Conservation (phyloP, 2,329 filamentous ascomycete species). For the Stachybotrys chlorohalonatus region DNA sequence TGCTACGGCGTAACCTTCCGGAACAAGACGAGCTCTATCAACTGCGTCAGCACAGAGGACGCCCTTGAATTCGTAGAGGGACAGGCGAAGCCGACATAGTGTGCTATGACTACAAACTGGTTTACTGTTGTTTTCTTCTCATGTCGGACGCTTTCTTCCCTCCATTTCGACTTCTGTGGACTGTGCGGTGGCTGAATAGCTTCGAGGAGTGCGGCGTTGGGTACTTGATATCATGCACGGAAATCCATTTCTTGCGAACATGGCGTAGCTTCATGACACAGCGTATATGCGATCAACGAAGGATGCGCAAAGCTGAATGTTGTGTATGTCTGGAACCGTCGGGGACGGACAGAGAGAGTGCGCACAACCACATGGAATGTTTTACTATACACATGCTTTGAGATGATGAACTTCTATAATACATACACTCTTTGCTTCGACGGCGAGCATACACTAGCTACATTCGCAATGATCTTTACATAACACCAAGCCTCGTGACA, state of each 20-base stretch:
- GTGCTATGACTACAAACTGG: not conserved
- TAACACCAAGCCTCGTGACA: not conserved
- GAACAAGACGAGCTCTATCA: slow-evolving; percentile 90
- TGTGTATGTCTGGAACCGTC: no score
- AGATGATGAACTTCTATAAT: not conserved
- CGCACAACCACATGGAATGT: no score
- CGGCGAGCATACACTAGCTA: not conserved
- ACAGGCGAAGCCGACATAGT: slow-evolving; percentile 38
- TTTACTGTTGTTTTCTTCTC: no score
- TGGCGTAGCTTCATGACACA: not conserved
- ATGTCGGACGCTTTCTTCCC: not conserved
- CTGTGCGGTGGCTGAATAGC: not conserved
- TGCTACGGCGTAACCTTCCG: slow-evolving; percentile 93
- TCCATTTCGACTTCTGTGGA: not conserved
- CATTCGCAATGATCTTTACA: not conserved
- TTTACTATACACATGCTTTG: not conserved
- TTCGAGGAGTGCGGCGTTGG: not conserved
- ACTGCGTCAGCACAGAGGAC: slow-evolving; percentile 79
- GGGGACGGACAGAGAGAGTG: no score
- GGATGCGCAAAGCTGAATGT: not conserved
- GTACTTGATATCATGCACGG: not conserved
- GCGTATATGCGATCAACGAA: not conserved
- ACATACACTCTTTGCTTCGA: not conserved
- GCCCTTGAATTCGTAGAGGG: slow-evolving; percentile 93
- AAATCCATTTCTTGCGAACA: not conserved